Conservation (phyloP, 306 rosid species). For the Calophaca sinica region DNA sequence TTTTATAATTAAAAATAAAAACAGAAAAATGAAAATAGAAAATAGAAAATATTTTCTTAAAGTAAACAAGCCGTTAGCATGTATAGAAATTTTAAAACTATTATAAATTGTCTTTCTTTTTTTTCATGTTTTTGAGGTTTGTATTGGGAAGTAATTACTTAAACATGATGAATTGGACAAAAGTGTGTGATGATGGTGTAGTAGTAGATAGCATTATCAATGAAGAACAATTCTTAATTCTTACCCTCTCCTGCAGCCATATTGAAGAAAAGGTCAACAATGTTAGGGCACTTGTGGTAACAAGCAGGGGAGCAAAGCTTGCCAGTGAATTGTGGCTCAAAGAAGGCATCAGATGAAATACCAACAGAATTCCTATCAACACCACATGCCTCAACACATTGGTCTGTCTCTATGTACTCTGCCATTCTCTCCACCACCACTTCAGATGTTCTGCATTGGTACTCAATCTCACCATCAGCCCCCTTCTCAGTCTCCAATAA, state of each 20-base stretch:
- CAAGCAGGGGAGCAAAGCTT: constrained; percentile 76
- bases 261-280: constrained; percentile 75
- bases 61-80: no score
- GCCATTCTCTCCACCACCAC: constrained; percentile 78
- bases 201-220: background rate
- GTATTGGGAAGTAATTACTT: background rate
- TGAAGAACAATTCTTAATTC: constrained; percentile 5
- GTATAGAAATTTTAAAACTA: no score
- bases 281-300: constrained; percentile 77
- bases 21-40: no score
- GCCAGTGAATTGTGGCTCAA: constrained; percentile 74
- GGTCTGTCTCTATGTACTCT: constrained; percentile 67
- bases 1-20: no score
- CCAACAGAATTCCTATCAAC: constrained; percentile 78
- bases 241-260: constrained; percentile 85
- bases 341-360: constrained; percentile 80
- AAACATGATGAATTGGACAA: background rate
- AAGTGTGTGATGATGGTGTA: background rate
- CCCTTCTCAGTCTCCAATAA: constrained; percentile 64
- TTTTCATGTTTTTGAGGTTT: background rate
- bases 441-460: constrained; percentile 79
- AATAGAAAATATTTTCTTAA: no score
- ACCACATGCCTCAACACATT: constrained; percentile 74
- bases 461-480: constrained; percentile 57
- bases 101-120: background rate